Base-by-base conservation (phyloP, 1,139 yeast genomes). In the Arxiozyma telluris region DNA sequence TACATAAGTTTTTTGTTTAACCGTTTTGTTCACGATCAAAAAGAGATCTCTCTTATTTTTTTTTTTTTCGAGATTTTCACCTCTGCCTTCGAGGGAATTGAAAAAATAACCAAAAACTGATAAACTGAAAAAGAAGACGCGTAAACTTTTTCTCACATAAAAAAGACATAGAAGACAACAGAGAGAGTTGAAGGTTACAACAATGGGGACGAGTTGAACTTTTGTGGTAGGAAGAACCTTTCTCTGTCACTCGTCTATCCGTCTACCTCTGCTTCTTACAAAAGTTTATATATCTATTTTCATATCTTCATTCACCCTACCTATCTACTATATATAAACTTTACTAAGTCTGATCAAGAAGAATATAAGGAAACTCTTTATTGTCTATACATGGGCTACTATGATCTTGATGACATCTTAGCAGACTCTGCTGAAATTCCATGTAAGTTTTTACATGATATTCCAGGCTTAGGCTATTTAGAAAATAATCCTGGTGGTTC, bases 381-480 rank as follows among this genome's bases (percentile, higher is more conserved):
- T 12, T 34, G 11, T 17, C 27, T 20, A 45, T 27, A 25, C 4
- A 72, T 72, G 75, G 71, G 77, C 12, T 91, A 91, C 73, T 90
- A 87, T 73, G 91, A 87, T 65, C 75, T 91, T 6, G 96, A 90
- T 63, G 97, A 89, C 63, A 85, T 90, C n/a, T 76, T 89, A 42
- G 83, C 96, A 0, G 96, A 83, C 54, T 75, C 74, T 1, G 77
- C 85, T 72, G 84, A 83, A 64, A 73, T 90, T 6, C 96, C 96
- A 0, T 83, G 93, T 62, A 79, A 78, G 53, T 89, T 90, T 73
- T 84, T 86, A 62, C 78, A 83, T 53, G 78, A 85, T 0, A 86
- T 89, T 2, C 95, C 96, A 0, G 94, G 94, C 0, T 72, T 91
- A 25, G 97, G 96, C 3, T 89, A 85, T 64, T 74, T 91, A n/a